Percentiles rank a stretch among this genome's conserved stretches.
Conservation (phyloP, 768 basidiomycete genomes). For the Polyporus arcularius region DNA sequence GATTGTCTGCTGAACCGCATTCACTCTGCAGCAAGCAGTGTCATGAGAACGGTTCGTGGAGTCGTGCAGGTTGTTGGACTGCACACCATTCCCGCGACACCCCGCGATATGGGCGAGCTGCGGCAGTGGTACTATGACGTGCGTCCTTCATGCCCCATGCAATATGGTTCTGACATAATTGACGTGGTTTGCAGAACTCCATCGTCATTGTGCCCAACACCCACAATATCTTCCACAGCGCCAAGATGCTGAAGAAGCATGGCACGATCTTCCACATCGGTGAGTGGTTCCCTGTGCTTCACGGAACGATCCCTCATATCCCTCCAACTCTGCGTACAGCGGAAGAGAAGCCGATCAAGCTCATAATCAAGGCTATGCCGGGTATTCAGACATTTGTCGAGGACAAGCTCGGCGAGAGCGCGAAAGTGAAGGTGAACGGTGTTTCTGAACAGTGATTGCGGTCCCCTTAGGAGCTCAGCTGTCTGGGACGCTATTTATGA, state of each 20-base stretch:
- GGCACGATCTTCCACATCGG: slow-evolving; percentile 66
- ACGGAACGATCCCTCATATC: neutral
- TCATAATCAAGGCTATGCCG: slow-evolving; percentile 69
- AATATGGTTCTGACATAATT: neutral
- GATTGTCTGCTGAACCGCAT: neutral
- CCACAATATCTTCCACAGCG: slow-evolving; percentile 51
- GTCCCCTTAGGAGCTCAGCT: neutral
- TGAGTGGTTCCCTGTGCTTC: slow-evolving; percentile 31
- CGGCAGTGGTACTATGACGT: slow-evolving; percentile 77
- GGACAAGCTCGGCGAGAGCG: slow-evolving; percentile 1
- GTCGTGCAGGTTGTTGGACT: slow-evolving; percentile 81
- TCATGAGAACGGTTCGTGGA: slow-evolving; percentile 65
- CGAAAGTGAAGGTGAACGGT: neutral
- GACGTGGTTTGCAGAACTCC: slow-evolving; percentile 54
- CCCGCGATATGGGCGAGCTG: slow-evolving; percentile 56
- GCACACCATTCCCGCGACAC: slow-evolving; percentile 53
- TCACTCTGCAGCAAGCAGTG: slow-evolving; percentile 41
- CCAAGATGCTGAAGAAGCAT: slow-evolving; percentile 55
- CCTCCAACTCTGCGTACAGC: slow-evolving; percentile 39
- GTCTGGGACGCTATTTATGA: neutral
- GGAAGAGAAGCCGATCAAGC: slow-evolving; percentile 71
- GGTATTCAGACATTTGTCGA: slow-evolving; percentile 58
- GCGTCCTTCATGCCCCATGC: slow-evolving; percentile 14
- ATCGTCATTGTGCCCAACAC: slow-evolving; percentile 66
- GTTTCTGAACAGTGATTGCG: neutral